These are phyloP conservation scores for Cutaneotrichosporon daszewskae DNA, from an alignment of 1,284 basidiomycete genomes.

Conservation along the genomic window DNA sequence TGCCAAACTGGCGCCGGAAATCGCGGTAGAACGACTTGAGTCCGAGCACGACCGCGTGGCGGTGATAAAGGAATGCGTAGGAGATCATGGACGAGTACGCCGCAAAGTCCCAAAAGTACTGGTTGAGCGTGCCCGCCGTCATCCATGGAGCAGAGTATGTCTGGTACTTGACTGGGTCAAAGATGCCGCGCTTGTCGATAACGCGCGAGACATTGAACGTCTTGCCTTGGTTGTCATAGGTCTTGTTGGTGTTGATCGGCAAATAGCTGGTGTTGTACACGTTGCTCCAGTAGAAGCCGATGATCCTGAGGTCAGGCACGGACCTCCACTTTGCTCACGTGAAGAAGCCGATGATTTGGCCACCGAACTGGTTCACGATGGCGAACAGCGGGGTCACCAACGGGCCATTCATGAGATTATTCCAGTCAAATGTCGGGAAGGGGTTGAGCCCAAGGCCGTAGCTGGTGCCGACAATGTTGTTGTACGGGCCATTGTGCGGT, in stretches of 20 bases:
- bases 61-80: conserved; percentile 48
- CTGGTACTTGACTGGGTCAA: conserved; percentile 22
- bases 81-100: conserved; percentile 34
- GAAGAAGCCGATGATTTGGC: conserved; percentile 22
- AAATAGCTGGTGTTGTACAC: conserved; percentile 32
- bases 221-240: conserved; percentile 26
- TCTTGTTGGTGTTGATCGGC: conserved; percentile 31
- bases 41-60: conserved; percentile 44
- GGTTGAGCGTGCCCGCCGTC: conserved; percentile 28
- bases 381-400: conserved; percentile 34
- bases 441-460: conserved; percentile 31
- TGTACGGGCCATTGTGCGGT: conserved; percentile 46
- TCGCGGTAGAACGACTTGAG: conserved; percentile 33
- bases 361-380: conserved; percentile 27
- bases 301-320: too few relatives aligned
- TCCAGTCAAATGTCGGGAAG: conserved; percentile 44
- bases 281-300: conserved; percentile 31
- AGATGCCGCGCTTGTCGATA: conserved; percentile 14
- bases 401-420: conserved; percentile 10
- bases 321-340: too few relatives aligned
- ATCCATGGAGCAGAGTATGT: conserved; percentile 37
- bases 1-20: conserved; percentile 11
- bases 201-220: conserved; percentile 41
- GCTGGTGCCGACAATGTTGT: conserved; percentile 10
- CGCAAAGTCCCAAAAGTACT: conserved; percentile 40